Evolutionary conservation across 1,139 yeast species (phyloP).

Genomic region (Blastobotrys proliferans): DNA sequence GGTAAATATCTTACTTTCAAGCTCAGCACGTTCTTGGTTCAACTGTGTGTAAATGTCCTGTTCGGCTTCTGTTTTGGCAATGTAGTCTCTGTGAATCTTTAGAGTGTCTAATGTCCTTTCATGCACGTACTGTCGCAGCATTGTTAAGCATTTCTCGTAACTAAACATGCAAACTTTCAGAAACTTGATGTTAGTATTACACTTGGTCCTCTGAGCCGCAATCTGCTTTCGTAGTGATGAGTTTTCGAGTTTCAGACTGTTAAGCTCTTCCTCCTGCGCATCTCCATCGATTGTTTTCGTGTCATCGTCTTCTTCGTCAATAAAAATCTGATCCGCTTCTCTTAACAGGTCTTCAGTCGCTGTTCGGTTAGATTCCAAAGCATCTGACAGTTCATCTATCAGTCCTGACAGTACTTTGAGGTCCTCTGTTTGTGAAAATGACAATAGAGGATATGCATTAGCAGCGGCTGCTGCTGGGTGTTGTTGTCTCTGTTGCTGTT

Average conservation of each 20-base stretch:
- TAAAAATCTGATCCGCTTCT: slow-evolving; percentile 28
- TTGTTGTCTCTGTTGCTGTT: neutral
- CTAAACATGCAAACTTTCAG: slow-evolving; percentile 21
- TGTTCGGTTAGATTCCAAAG: slow-evolving; percentile 26
- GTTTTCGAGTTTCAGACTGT: no score
- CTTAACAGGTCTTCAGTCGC: slow-evolving; percentile 29
- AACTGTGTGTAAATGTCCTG: slow-evolving; percentile 23
- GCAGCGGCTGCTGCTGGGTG: neutral
- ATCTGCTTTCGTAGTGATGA: slow-evolving; percentile 19
- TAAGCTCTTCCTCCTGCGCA: neutral
- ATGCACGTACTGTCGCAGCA: slow-evolving; percentile 25
- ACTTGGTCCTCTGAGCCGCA: slow-evolving; percentile 17
- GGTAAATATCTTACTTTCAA: slow-evolving; percentile 23
- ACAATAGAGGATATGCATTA: slow-evolving; percentile 5
- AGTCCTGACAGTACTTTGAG: slow-evolving; percentile 27
- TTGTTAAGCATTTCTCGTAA: slow-evolving; percentile 24
- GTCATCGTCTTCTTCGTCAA: slow-evolving; percentile 13
- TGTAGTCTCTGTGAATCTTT: slow-evolving; percentile 25
- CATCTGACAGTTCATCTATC: slow-evolving; percentile 25
- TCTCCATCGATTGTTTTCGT: slow-evolving; percentile 14
- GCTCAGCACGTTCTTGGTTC: slow-evolving; percentile 23
- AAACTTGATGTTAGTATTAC: slow-evolving; percentile 21
- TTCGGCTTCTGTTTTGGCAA: slow-evolving; percentile 25
- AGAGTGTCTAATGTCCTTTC: slow-evolving; percentile 25
- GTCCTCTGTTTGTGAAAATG: slow-evolving; percentile 28